phyloP scores from a whole-genome alignment of 148 eudicot genomes.

The Cornus suecica region DNA sequence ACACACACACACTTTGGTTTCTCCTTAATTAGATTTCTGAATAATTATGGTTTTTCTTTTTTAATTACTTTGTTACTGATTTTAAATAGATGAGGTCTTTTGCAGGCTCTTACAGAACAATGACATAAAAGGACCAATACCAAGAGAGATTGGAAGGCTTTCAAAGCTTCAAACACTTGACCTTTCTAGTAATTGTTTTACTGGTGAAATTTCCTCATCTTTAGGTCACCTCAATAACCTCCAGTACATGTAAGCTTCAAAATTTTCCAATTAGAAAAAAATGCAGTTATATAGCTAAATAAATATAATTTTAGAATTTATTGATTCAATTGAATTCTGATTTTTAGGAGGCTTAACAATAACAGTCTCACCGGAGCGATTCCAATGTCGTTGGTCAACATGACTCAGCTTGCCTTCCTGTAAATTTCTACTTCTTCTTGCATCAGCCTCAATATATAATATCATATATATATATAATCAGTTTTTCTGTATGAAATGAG shows the following conservation, averaged over 20 bases:
- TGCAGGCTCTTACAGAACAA: conserved; percentile 65
- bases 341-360: conserved; percentile 60
- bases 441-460: not conserved
- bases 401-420: conserved; percentile 56
- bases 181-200: conserved; percentile 60
- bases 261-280: not conserved
- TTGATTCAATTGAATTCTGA: conserved; percentile 3
- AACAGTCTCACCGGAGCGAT: conserved; percentile 60
- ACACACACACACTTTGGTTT: not conserved
- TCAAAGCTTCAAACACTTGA: conserved; percentile 66
- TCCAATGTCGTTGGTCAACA: conserved; percentile 49
- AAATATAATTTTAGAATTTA: not conserved
- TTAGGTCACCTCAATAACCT: conserved; percentile 48
- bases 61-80: not conserved
- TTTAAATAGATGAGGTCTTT: not conserved
- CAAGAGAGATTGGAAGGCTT: conserved; percentile 54
- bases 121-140: conserved; percentile 61
- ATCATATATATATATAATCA: not conserved
- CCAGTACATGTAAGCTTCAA: conserved; percentile 48
- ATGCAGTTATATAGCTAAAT: not conserved
- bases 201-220: conserved; percentile 53
- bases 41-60: not conserved
- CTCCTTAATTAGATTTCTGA: not conserved
- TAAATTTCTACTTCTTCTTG: conserved; percentile 21
- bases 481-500: not conserved